Conservation (phyloP, 345 rosid genomes). For the Syzygium jambos region DNA sequence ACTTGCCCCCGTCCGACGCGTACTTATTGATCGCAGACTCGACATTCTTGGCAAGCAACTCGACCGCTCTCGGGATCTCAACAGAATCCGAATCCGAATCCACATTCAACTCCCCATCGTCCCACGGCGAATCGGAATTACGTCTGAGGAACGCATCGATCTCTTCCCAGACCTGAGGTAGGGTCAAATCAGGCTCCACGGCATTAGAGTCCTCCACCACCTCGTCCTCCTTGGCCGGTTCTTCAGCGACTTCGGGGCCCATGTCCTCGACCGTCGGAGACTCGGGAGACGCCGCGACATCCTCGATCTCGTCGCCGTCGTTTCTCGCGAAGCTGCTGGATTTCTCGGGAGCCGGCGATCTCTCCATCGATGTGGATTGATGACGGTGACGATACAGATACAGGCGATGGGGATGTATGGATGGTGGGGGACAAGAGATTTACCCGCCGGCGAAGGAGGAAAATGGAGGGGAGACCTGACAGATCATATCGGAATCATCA, state of each 20-base stretch:
- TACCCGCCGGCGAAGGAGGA: neutral
- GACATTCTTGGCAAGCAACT: conserved; percentile 29
- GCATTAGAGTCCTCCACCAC: neutral
- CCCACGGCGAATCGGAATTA: neutral
- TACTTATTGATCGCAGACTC: conserved; percentile 35
- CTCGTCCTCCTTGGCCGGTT: neutral
- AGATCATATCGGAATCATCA: neutral
- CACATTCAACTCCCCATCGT: neutral
- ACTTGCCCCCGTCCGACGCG: conserved; percentile 8
- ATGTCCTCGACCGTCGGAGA: neutral
- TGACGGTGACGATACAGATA: neutral
- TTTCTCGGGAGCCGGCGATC: conserved; percentile 10
- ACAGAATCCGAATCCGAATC: conserved; percentile 1
- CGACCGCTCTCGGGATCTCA: conserved; percentile 29
- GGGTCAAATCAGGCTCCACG: neutral
- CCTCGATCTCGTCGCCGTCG: neutral
- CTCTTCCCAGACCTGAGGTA: conserved; percentile 23
- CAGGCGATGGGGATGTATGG: neutral
- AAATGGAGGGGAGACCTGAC: neutral
- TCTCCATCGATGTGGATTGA: neutral
- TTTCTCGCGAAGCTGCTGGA: conserved; percentile 12
- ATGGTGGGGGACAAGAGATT: neutral
- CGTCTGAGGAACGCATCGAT: conserved; percentile 33
- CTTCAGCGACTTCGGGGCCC: neutral
- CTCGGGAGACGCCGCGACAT: neutral